Percentiles rank a stretch among this genome's conserved stretches.
phyloP scores from a whole-genome alignment of 2,329 filamentous ascomycete species.

The Colletotrichum sidae region DNA sequence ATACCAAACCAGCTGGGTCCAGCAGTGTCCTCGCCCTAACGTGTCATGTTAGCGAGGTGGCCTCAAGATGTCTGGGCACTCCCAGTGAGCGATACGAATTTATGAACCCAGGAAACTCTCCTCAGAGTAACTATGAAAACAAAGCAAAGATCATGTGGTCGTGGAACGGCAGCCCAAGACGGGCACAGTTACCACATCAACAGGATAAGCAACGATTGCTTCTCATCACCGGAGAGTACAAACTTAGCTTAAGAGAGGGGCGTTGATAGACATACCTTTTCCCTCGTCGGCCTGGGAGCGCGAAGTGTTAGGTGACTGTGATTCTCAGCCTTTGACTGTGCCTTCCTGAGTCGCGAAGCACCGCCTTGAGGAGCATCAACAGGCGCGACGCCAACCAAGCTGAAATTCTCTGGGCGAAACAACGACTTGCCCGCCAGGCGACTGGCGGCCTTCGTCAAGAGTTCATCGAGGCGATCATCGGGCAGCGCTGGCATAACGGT shows the following conservation, averaged over 20 bases:
- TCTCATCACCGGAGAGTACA: slow-evolving; percentile 51
- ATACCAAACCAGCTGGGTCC: slow-evolving; percentile 90
- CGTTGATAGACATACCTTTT: slow-evolving; percentile 24
- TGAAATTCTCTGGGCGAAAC: slow-evolving; percentile 22
- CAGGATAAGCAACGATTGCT: slow-evolving; percentile 45
- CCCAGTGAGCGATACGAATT: no score
- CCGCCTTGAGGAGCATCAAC: not conserved
- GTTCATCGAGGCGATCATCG: slow-evolving; percentile 36
- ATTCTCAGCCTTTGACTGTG: slow-evolving; percentile 22
- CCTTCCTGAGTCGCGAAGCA: not conserved
- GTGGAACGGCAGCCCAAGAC: slow-evolving; percentile 60
- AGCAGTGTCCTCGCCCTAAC: slow-evolving; percentile 64
- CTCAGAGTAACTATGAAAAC: slow-evolving; percentile 82
- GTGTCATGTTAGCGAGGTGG: not conserved
- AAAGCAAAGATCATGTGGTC: slow-evolving; percentile 65
- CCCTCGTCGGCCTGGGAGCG: slow-evolving; percentile 25
- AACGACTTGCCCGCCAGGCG: slow-evolving; percentile 32
- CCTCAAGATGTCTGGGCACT: no score
- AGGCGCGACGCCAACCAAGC: slow-evolving; percentile 27
- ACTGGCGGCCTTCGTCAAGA: slow-evolving; percentile 37
- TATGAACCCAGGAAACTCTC: not conserved
- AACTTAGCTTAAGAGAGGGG: not conserved
- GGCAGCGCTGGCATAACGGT: slow-evolving; percentile 38
- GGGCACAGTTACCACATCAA: slow-evolving; percentile 47
- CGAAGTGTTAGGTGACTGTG: slow-evolving; percentile 28